Conservation (phyloP, 257 asterid species). For the Osmanthus fragrans region DNA sequence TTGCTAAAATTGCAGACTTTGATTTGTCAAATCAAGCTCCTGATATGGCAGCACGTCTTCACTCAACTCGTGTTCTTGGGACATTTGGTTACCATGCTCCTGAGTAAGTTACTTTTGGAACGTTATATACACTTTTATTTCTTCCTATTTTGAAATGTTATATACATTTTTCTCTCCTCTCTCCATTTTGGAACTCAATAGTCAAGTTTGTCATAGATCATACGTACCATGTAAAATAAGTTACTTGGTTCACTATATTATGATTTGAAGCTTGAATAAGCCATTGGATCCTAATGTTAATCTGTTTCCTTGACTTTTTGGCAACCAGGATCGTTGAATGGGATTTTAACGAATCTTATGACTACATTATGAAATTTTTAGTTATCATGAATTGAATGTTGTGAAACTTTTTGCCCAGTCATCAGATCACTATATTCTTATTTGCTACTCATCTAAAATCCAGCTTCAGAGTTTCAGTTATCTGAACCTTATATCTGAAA, state of each 20-base stretch:
- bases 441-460: background rate
- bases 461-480: background rate
- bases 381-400: background rate
- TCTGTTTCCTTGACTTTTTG: background rate
- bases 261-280: background rate
- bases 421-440: background rate
- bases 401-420: background rate
- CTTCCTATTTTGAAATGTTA: background rate
- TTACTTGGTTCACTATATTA: background rate
- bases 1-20: constrained; percentile 84
- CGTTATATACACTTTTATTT: background rate
- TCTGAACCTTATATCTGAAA: background rate
- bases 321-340: background rate
- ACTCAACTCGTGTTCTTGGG: constrained; percentile 92
- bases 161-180: background rate
- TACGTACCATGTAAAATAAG: background rate
- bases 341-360: background rate
- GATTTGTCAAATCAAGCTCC: constrained; percentile 91
- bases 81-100: constrained; percentile 95
- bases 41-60: constrained; percentile 92
- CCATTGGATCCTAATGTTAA: background rate
- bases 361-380: background rate
- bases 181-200: background rate
- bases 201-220: background rate
- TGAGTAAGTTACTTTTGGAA: constrained; percentile 50